phyloP scores from a whole-genome alignment of 2,329 filamentous ascomycete genomes.

The Penicillium sp. region DNA sequence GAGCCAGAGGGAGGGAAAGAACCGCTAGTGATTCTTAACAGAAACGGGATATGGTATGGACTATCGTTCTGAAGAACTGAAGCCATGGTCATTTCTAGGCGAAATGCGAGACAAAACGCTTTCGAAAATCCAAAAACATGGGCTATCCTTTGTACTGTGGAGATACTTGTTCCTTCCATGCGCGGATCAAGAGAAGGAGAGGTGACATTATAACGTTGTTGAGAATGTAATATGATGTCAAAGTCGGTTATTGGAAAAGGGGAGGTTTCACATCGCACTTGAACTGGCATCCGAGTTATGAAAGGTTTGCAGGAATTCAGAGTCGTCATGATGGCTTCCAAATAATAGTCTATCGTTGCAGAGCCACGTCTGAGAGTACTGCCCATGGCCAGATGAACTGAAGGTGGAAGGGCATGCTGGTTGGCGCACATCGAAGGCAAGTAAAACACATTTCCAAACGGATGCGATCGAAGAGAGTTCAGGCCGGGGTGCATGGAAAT shows the following conservation, averaged over 20 bases:
- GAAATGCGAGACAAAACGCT: neutral
- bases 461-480: neutral
- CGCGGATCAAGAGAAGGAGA: neutral
- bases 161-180: neutral
- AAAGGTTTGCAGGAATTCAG: neutral
- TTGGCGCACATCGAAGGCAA: neutral
- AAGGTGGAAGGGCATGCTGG: constrained; percentile 1
- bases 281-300: constrained; percentile 2
- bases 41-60: neutral
- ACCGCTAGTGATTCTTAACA: neutral
- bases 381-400: neutral
- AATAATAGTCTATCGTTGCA: neutral
- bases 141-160: neutral
- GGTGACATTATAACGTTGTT: neutral
- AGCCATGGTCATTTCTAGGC: neutral
- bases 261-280: neutral
- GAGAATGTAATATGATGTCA: neutral
- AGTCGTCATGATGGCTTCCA: constrained; percentile 1
- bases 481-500: neutral
- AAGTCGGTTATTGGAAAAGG: constrained; percentile 9
- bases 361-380: neutral
- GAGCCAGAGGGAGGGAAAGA: neutral
- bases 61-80: constrained; percentile 4
- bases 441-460: neutral
- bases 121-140: neutral